Evolutionary conservation across 768 basidiomycete species (phyloP).

Genomic region (Termitomyces eurrhizus): DNA sequence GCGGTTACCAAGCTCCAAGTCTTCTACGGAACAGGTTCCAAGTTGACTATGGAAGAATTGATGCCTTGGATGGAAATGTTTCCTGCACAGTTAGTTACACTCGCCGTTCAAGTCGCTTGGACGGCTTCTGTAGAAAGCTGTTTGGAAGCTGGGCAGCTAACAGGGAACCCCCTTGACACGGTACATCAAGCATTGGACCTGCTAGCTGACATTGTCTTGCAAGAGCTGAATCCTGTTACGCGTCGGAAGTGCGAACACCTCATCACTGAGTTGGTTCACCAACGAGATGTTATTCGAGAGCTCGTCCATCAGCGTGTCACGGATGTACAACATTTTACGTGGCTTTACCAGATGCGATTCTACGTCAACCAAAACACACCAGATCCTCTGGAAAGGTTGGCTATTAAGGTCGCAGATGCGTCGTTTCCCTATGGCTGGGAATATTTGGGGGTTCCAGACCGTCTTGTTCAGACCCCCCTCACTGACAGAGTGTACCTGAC

Average conservation of each 20-base stretch:
- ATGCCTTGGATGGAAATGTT: slow-evolving; percentile 92
- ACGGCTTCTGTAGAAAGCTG: slow-evolving; percentile 77
- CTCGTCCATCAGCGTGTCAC: slow-evolving; percentile 63
- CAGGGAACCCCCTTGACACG: slow-evolving; percentile 68
- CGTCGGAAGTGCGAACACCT: slow-evolving; percentile 98
- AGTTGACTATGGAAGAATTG: slow-evolving; percentile 62
- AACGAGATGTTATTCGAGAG: slow-evolving; percentile 87
- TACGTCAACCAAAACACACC: slow-evolving; percentile 74
- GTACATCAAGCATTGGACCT: slow-evolving; percentile 84
- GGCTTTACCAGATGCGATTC: slow-evolving; percentile 99
- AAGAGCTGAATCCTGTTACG: slow-evolving; percentile 85
- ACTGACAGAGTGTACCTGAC: slow-evolving; percentile 98
- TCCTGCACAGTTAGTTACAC: slow-evolving; percentile 92
- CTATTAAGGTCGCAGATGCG: slow-evolving; percentile 85
- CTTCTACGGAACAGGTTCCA: slow-evolving; percentile 69
- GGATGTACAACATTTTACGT: slow-evolving; percentile 75
- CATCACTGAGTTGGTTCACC: slow-evolving; percentile 98
- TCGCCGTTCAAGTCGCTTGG: slow-evolving; percentile 96
- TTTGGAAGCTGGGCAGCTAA: slow-evolving; percentile 49
- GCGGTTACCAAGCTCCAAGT: slow-evolving; percentile 75
- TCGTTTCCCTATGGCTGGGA: slow-evolving; percentile 98
- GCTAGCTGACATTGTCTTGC: slow-evolving; percentile 94
- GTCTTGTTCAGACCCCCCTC: slow-evolving; percentile 95
- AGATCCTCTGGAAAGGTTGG: slow-evolving; percentile 76
- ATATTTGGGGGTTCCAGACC: slow-evolving; percentile 94